A percentile compares a stretch with the other conserved stretches of the same genome.
These are phyloP conservation scores for Cyclocybe aegerita DNA, from an alignment of 768 basidiomycete genomes.

Conservation along the genomic window DNA sequence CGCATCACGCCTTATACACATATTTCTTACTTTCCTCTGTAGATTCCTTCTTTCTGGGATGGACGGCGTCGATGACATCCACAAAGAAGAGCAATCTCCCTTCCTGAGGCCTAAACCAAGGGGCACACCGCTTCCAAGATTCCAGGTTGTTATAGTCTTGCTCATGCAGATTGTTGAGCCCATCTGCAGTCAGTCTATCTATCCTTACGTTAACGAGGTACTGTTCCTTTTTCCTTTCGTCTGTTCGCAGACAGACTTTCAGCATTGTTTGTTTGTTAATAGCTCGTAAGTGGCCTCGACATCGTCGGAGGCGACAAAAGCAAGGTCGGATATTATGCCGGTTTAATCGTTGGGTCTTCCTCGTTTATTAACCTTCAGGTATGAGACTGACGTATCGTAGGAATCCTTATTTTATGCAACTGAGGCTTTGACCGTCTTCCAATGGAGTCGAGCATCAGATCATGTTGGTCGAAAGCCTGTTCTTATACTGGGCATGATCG, in stretches of 20 bases:
- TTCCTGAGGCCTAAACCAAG: not conserved
- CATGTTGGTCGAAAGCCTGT: conserved; percentile 50
- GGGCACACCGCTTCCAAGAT: conserved; percentile 37
- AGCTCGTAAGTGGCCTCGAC: conserved; percentile 64
- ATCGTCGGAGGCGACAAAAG: conserved; percentile 60
- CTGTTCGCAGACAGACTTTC: not conserved
- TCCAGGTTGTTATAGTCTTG: conserved; percentile 41
- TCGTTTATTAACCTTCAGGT: not conserved
- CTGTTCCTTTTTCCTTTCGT: not conserved
- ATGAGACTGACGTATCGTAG: conserved; percentile 22
- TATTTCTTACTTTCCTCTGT: not conserved
- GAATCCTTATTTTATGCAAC: conserved; percentile 53
- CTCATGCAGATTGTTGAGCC: conserved; percentile 46
- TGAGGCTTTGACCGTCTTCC: conserved; percentile 46
- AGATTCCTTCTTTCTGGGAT: not conserved
- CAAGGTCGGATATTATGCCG: conserved; percentile 69
- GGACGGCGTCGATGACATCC: conserved; percentile 11
- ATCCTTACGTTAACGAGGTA: conserved; percentile 55
- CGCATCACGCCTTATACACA: not conserved
- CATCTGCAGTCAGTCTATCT: conserved; percentile 46
- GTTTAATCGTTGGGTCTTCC: conserved; percentile 44
- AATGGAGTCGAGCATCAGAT: conserved; percentile 55
- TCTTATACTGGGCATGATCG: conserved; percentile 42
- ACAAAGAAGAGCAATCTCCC: conserved; percentile 8
- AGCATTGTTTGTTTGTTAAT: not conserved